Evolutionary conservation across 345 rosid species (phyloP), one percentile per base, ranked within the genome.

Genomic region (Pistacia integerrima): DNA sequence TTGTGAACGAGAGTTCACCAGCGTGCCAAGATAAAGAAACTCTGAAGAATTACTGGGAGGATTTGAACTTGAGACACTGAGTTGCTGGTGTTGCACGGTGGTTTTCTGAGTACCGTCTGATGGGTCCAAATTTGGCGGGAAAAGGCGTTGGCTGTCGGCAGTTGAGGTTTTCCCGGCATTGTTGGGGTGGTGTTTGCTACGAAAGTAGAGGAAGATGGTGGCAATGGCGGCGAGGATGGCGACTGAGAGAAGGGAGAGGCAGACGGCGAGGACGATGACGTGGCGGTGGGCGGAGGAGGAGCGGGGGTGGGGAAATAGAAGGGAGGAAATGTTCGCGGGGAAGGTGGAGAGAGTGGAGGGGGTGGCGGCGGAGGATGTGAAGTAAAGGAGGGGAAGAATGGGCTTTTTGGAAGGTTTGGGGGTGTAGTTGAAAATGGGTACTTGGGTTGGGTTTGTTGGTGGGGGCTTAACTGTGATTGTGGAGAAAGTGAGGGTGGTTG

Each of bases 261-360:
- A 83, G 74, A 90, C 59, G 66, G 92, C 78, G 56, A 90, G 62
- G 69, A 87, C 76, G 18, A 86, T 67, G 51, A 86, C 67, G 48
- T 71, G 88, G 59, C 69, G 84, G 73, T 60, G 82, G 77, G 84
- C 56, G 25, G 78, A 56, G n/a, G 79, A 44, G 75, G 88, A 76
- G 33, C 85, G 76, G 11, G 85, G 79, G 28, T 82, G 84, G 20
- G 98, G 96, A 67, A 90, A 64, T 79, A 89, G 90, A 65, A 94
- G 87, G 58, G 94, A 89, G 60, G 98, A 91, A 65, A 93, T 88
- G 86, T 96, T 93, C 70, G 99, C 97, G 58, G 99, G 99, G 67
- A 96, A 92, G 41, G 99, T 86, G 7, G 89, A 82, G 75, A 88
- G 81, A 16, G 83, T 17, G 64, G 90, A 65, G 0, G 87, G 5